Conservation (phyloP, 805 yeast species). For the Pichia scutulata region DNA sequence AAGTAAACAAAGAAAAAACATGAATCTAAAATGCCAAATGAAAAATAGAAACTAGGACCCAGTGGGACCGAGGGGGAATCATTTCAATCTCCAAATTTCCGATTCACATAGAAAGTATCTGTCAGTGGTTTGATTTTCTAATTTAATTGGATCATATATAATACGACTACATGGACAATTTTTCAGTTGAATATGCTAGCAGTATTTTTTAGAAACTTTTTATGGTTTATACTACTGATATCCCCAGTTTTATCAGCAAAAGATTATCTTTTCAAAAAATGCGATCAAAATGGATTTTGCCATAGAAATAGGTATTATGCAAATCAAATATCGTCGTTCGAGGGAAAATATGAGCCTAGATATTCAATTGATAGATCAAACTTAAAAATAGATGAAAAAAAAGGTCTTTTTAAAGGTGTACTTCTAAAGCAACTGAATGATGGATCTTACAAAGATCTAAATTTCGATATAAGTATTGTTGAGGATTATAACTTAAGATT, state of each 20-base stretch:
- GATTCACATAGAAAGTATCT: not conserved
- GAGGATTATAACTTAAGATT: constrained; percentile 54
- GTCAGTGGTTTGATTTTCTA: not conserved
- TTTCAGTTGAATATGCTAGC: not conserved
- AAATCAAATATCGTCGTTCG: constrained; percentile 24
- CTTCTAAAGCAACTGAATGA: constrained; percentile 39
- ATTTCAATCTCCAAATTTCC: not conserved
- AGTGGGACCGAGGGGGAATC: not conserved
- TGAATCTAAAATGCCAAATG: not conserved
- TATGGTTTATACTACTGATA: not conserved
- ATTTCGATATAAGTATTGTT: constrained; percentile 51
- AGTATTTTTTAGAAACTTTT: not conserved
- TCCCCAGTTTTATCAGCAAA: constrained; percentile 37
- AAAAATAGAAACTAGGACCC: not conserved
- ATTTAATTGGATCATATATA: not conserved
- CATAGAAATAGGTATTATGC: constrained; percentile 68
- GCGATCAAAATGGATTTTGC: constrained; percentile 80
- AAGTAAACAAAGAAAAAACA: not conserved
- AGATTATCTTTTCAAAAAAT: constrained; percentile 62
- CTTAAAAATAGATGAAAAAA: constrained; percentile 21
- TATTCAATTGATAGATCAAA: constrained; percentile 35
- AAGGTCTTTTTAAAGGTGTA: constrained; percentile 35
- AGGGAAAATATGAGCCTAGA: constrained; percentile 26
- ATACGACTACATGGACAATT: not conserved
- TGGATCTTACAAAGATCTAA: constrained; percentile 38